Evolutionary conservation across 768 basidiomycete species (phyloP).

Genomic region (Symmetrospora coprosmae): DNA sequence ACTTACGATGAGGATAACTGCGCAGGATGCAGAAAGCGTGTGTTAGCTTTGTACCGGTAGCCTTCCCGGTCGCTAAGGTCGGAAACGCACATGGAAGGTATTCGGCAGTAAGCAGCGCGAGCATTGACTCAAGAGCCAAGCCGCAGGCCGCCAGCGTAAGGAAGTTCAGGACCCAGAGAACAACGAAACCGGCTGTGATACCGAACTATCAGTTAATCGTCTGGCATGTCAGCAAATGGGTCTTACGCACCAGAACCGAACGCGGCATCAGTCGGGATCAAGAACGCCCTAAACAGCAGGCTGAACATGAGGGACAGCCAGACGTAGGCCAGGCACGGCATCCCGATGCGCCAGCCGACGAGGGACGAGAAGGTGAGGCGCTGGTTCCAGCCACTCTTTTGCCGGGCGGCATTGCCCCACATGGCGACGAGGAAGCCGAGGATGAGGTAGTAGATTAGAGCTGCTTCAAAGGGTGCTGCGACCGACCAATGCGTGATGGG

Average conservation of each 20-base stretch:
- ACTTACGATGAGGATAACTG: no score
- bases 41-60: no score
- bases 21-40: no score
- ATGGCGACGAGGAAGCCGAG: slow-evolving; percentile 23
- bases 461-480: slow-evolving; percentile 36
- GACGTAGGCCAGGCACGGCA: slow-evolving; percentile 30
- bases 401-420: slow-evolving; percentile 24
- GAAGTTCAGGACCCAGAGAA: slow-evolving; percentile 37
- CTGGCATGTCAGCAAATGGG: background rate
- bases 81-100: background rate
- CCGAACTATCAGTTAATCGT: background rate
- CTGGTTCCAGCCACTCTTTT: slow-evolving; percentile 28
- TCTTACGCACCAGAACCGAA: slow-evolving; percentile 28
- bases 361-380: slow-evolving; percentile 30
- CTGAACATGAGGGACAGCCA: slow-evolving; percentile 32
- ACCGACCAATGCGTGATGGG: slow-evolving; percentile 33
- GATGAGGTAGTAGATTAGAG: slow-evolving; percentile 35
- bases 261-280: slow-evolving; percentile 30
- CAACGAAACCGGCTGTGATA: slow-evolving; percentile 32
- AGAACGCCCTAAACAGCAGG: slow-evolving; percentile 34
- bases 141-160: slow-evolving; percentile 34
- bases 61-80: slow-evolving; percentile 6
- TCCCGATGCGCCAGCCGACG: slow-evolving; percentile 23
- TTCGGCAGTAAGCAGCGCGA: slow-evolving; percentile 25
- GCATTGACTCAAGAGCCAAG: slow-evolving; percentile 35